A percentile compares a stretch with the other conserved stretches of the same genome.
Conservation (phyloP, 371 early-diverging fungal species). For the Syncephalastrum racemosum region DNA sequence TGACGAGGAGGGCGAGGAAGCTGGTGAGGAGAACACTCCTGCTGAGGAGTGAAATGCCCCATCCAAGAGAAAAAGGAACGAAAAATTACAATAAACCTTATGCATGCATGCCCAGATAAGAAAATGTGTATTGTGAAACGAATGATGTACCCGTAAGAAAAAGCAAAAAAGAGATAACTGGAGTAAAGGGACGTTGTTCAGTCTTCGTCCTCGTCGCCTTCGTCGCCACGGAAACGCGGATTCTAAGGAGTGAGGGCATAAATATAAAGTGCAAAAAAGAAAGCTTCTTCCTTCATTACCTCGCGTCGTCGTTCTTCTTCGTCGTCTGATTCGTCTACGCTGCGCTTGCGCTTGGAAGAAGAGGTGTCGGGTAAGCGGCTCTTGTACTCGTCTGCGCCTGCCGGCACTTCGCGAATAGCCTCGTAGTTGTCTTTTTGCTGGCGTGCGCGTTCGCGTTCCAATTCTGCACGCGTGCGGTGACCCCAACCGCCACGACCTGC, state of each 20-base stretch:
- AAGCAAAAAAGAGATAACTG: too few species aligned
- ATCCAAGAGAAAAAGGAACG: not conserved
- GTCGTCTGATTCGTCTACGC: slow-evolving; percentile 1
- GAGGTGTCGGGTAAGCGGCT: slow-evolving; percentile 41
- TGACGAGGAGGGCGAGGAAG: slow-evolving; percentile 35
- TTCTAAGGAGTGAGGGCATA: not conserved
- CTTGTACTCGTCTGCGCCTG: slow-evolving; percentile 60
- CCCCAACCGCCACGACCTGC: slow-evolving; percentile 98
- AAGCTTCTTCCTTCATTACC: not conserved
- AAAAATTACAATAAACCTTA: not conserved
- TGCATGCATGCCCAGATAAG: not conserved
- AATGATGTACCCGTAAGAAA: too few species aligned
- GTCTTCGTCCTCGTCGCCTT: slow-evolving; percentile 3
- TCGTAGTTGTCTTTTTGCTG: slow-evolving; percentile 67
- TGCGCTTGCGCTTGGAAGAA: not conserved
- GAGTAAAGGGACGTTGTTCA: too few species aligned
- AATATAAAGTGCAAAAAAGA: not conserved
- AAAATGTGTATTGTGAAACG: too few species aligned
- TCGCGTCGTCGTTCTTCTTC: slow-evolving; percentile 2
- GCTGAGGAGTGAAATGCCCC: too few species aligned
- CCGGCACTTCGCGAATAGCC: slow-evolving; percentile 61
- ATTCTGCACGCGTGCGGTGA: slow-evolving; percentile 66
- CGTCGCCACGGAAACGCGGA: slow-evolving; percentile 6
- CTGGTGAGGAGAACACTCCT: not conserved
- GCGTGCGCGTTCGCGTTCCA: slow-evolving; percentile 61